Conservation (phyloP, 768 basidiomycete genomes). For the Naganishia friedmannii region DNA sequence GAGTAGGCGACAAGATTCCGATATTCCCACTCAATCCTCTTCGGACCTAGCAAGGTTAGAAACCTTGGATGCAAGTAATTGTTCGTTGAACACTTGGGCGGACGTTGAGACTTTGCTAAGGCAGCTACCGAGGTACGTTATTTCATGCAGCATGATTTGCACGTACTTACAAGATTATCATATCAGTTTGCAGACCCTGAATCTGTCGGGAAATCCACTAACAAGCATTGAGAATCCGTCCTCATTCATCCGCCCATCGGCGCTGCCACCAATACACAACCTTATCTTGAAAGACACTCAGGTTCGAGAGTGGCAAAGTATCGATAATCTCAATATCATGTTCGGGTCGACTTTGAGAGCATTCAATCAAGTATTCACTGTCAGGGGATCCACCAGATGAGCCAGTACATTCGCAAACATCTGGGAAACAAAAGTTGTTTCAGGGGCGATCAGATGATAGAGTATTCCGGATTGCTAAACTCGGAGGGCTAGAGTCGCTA, state of each 20-base stretch:
- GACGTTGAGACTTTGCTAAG: conserved; percentile 23
- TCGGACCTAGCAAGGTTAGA: conserved; percentile 17
- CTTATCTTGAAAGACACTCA: conserved; percentile 25
- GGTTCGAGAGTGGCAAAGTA: conserved; percentile 32
- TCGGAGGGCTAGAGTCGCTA: conserved; percentile 35
- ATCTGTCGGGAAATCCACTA: conserved; percentile 1
- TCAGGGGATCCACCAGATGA: background rate
- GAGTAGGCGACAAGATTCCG: background rate
- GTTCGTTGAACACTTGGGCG: conserved; percentile 37
- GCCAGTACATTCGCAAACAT: too few relatives aligned
- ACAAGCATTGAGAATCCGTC: background rate
- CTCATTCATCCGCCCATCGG: background rate
- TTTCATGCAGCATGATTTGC: background rate
- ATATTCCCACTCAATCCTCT: background rate
- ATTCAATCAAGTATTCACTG: conserved; percentile 17
- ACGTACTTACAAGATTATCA: background rate
- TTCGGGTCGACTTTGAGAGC: background rate
- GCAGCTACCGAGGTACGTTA: conserved; percentile 20
- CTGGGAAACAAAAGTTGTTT: background rate
- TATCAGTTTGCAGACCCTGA: background rate
- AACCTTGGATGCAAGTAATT: conserved; percentile 37
- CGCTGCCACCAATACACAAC: background rate
- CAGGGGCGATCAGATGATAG: conserved; percentile 32
- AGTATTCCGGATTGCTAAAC: conserved; percentile 40
- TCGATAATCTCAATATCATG: conserved; percentile 26